Evolutionary conservation across 78 protist species (phyloP).

Genomic region (Abeoforma whisleri): DNA sequence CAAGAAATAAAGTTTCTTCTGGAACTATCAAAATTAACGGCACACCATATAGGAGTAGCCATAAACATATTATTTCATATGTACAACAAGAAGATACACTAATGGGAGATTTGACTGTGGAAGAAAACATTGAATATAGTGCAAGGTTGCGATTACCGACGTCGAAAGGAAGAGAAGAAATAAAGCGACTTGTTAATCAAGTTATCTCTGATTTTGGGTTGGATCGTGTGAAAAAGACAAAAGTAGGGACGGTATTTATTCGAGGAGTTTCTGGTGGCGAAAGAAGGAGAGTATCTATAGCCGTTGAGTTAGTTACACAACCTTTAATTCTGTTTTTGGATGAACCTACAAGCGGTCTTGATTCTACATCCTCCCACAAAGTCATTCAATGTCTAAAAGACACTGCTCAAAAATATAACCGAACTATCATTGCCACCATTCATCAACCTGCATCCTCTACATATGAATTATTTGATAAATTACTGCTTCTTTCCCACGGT

Average conservation of each 20-base stretch:
- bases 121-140: slow-evolving; percentile 16
- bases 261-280: slow-evolving; percentile 67
- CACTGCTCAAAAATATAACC: slow-evolving; percentile 37
- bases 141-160: slow-evolving; percentile 30
- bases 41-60: neutral
- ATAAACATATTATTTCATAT: slow-evolving; percentile 28
- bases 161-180: neutral
- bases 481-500: slow-evolving; percentile 66
- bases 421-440: slow-evolving; percentile 53
- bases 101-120: slow-evolving; percentile 1
- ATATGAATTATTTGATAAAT: slow-evolving; percentile 50
- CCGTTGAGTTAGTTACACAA: slow-evolving; percentile 49
- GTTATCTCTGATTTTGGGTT: no score
- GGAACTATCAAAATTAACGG: no score
- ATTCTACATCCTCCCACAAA: no score
- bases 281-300: slow-evolving; percentile 49
- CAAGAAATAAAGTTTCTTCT: no score
- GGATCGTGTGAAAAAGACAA: neutral
- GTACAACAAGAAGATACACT: slow-evolving; percentile 41
- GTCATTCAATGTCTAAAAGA: no score
- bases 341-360: slow-evolving; percentile 71
- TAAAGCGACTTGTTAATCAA: neutral
- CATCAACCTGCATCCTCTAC: slow-evolving; percentile 72
- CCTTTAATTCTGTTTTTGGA: slow-evolving; percentile 57
- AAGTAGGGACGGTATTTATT: slow-evolving; percentile 24